Evolutionary conservation across 2,329 filamentous ascomycete genomes (phyloP), one percentile per base, ranked within the genome.

Genomic region (Botrytis cinerea): DNA sequence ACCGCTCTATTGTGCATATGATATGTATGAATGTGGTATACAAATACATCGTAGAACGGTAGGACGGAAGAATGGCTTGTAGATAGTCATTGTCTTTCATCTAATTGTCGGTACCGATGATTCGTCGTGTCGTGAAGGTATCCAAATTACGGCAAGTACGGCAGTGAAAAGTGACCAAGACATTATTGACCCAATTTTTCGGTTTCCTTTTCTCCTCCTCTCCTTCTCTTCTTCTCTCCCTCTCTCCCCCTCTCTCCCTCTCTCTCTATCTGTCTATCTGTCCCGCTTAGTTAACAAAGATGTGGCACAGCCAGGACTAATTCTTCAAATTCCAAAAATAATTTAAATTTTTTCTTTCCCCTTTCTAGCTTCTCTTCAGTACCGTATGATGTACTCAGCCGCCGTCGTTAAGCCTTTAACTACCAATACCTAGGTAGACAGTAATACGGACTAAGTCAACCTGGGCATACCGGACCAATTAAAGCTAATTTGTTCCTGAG

Each of bases 121-220:
- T 22, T 22, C n/a, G 45, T 28, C 51, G 20, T 62, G 43, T 51
- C 45, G 32, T 38, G 43, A 48, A 64, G 69, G 45, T n/a, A 63
- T 62, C n/a, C 68, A 70, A 64, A 61, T 51, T 43, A 43, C 40
- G 54, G 54, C 43, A 40, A 45, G 14, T 45, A 51, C 43, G 57
- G 40, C 57, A 72, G 38, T 43, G 61, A 72, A 48, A 28, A 48
- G 28, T 43, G 46, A 67, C 70, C 46, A 62, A 67, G 60, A 72
- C 61, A 59, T 45, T 38, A 38, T 45, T 38, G n/a, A n/a, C 28
- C 22, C 60, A 54, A 64, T 40, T 51, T 51, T 40, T 51, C 46
- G 40, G 38, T 70, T 59, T 54, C 48, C 40, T 43, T 43, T 14
- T 14, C 40, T 43, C 40, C 40, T 14, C 14, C 40, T 43, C 40